Percentiles rank a stretch among this genome's conserved stretches.
These are phyloP conservation scores for Hypomyces perniciosus DNA, from an alignment of 2,329 filamentous ascomycete species.

Conservation along the genomic window DNA sequence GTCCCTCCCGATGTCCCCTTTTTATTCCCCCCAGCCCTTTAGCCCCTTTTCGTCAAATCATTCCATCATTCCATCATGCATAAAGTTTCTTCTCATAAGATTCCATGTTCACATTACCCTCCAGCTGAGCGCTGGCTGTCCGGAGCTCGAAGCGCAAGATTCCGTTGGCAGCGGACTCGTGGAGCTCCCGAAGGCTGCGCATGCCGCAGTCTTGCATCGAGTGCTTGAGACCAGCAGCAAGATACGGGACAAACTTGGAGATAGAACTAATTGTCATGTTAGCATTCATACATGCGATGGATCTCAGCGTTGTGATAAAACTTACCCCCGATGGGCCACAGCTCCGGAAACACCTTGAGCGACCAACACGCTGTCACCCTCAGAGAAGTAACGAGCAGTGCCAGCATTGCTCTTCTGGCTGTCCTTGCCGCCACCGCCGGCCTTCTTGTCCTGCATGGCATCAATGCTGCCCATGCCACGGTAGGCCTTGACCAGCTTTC, in stretches of 20 bases:
- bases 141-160: constrained; percentile 87
- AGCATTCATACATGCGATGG: constrained; percentile 18
- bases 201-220: constrained; percentile 93
- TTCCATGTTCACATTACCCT: constrained; percentile 97
- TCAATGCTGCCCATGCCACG: constrained; percentile 98
- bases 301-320: constrained; percentile 12
- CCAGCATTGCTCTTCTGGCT: constrained; percentile 82
- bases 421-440: constrained; percentile 65
- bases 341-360: constrained; percentile 92
- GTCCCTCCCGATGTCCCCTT: neutral
- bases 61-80: constrained; percentile 50
- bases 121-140: constrained; percentile 88
- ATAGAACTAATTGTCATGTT: constrained; percentile 55
- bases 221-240: constrained; percentile 93
- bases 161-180: constrained; percentile 66
- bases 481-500: constrained; percentile 98
- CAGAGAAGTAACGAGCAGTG: constrained; percentile 96
- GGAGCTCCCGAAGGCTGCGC: constrained; percentile 70
- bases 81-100: constrained; percentile 99
- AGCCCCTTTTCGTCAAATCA: constrained; percentile 18
- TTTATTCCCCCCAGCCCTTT: constrained; percentile 6
- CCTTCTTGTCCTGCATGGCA: constrained; percentile 99
- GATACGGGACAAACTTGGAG: constrained; percentile 92
- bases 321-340: constrained; percentile 67
- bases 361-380: constrained; percentile 89